Evolutionary conservation across 2,329 filamentous ascomycete genomes (phyloP), one percentile per base, ranked within the genome.

Genomic region (Davidsoniella virescens): DNA sequence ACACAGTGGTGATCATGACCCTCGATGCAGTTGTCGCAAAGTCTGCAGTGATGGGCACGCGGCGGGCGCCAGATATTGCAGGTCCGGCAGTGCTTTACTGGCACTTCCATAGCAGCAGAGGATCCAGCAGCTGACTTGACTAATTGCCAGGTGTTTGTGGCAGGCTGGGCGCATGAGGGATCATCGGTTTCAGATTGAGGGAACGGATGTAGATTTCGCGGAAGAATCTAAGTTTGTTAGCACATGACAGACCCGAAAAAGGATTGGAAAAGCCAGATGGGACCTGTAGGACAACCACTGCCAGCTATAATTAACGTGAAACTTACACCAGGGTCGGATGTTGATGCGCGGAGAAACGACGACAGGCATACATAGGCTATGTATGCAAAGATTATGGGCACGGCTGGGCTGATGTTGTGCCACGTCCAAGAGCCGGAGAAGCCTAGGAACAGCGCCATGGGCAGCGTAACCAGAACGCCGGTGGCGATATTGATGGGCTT

Each of bases 1-100:
- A 96, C 88, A 60, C 92, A 98, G 65, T 98, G 92, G 61, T 98
- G 92, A 61, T 98, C 92, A 57, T 95, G 87, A 0, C 87, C 94
- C 65, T 98, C 92, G 54, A 98, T 78, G 63, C 92, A 98, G 64
- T 93, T 95, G 66, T 98, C 90, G 67, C 92, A 98, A 25, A 94
- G 75, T 52, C 92, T 84, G 66, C 92, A 98, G 67, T 98, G 92
- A 62, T 98, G 93, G 52, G 87, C 87, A 52, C 92, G 84, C 25
- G 90, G 88, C 36, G 92, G 92, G 2, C 92, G 84, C 92, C 92
- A 98, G 57, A 98, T 88, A 60, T 87, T 87, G 70, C 92, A 98
- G 16, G 88, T 94, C 62, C 88, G 90, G 75, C 92, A 98, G 67
- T 94, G 95, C 67, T 98, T 96, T 54, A 90, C 88, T 0, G 92